Evolutionary conservation across 1,139 yeast species (phyloP), one percentile per base, ranked within the genome.

Genomic region (Candida sojae): DNA sequence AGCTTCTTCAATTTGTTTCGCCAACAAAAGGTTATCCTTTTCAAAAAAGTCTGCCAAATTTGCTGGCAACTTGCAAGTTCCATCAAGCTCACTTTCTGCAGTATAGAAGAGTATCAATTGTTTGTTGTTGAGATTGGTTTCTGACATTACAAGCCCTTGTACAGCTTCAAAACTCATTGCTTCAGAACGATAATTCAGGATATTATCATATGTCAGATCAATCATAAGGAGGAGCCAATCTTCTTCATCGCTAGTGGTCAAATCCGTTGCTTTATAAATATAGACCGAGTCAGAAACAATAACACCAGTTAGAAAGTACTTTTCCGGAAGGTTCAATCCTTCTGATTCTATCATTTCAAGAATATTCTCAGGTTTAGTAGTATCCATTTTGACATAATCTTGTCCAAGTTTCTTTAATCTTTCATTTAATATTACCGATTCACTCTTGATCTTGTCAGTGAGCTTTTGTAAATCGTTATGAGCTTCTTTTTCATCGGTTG

Each of bases 271-370:
- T 38, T 51, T 60, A 49, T 63, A 64, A 34, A 58, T 63, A 51
- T 69, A 73, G 41, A 68, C 67, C 5, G 54, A 42, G 41, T 68
- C 73, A 6, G 64, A 62, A n/a, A 68, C 40, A 6, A 71, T 57
- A 11, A 70, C 63, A 1, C 71, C 70, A 0, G 62, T 52, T 29
- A 71, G 56, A 2, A 55, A 44, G 49, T 70, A 71, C 29, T 57
- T 56, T 6, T 53, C 46, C 3, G 65, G 64, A 5, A 47, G 40
- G 5, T 50, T 51, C 3, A 57, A 45, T n/a, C 51, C 52, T 11
- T 55, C 48, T 1, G 45, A 43, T 11, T 46, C 47, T 1, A 48
- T 39, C 11, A 43, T 47, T 4, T 53, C 47, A 32, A 61, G 44
- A 8, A 71, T 52, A 46, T 68, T 63, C 2, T 55, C 59, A 43